phyloP scores from a whole-genome alignment of 805 yeast genomes.

The Metschnikowia colocasiae region DNA sequence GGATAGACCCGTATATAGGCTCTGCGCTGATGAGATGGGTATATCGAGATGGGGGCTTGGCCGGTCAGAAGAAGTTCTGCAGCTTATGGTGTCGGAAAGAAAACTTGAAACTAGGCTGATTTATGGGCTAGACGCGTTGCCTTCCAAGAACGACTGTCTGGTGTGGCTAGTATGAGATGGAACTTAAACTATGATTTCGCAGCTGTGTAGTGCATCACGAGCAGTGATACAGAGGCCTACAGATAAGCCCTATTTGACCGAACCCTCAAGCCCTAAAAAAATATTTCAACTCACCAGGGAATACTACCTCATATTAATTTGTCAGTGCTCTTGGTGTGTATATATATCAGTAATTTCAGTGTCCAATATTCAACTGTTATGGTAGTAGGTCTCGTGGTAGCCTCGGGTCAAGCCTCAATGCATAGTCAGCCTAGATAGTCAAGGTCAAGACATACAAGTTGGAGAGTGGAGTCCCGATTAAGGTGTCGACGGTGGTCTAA shows the following conservation, averaged over 20 bases:
- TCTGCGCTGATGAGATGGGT: slow-evolving; percentile 1
- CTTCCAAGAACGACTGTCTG: neutral
- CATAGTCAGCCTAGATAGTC: no score
- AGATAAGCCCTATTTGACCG: neutral
- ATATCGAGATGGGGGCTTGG: neutral
- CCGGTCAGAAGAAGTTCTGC: neutral
- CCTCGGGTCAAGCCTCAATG: no score
- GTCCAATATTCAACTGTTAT: no score
- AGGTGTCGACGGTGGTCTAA: no score
- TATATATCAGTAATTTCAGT: no score
- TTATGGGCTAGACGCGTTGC: neutral
- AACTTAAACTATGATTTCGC: slow-evolving; percentile 1
- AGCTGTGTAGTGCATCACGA: slow-evolving; percentile 4
- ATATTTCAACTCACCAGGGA: neutral
- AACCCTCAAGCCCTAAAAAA: neutral
- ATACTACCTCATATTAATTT: no score
- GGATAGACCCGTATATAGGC: neutral
- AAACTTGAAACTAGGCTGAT: neutral
- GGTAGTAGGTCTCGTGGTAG: no score
- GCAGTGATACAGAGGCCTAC: slow-evolving; percentile 2
- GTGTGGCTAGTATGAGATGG: neutral
- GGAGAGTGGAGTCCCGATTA: no score
- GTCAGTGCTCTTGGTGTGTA: no score
- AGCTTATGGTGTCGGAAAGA: neutral
- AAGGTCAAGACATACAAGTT: no score